Evolutionary conservation across 148 eudicot species (phyloP).

Genomic region (Camellia lanceoleosa): DNA sequence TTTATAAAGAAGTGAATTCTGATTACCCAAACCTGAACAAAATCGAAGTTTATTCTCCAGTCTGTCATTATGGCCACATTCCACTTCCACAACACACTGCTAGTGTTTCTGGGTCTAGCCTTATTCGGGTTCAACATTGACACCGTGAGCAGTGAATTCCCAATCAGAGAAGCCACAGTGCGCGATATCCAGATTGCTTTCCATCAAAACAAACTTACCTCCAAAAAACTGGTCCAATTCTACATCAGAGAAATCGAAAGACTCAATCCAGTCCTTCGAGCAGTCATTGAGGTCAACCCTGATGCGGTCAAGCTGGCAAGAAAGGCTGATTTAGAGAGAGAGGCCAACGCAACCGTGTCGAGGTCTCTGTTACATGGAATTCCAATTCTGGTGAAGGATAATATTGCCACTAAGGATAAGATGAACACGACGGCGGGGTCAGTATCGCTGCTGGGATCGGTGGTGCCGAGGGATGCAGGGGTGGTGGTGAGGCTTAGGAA

Average conservation of each 20-base stretch:
- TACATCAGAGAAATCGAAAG: conserved; percentile 28
- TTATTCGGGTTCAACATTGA: neutral
- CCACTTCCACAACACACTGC: neutral
- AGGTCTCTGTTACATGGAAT: conserved; percentile 28
- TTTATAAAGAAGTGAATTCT: neutral
- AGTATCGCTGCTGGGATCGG: conserved; percentile 27
- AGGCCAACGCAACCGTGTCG: conserved; percentile 21
- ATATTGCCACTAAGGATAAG: conserved; percentile 42
- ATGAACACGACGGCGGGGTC: conserved; percentile 45
- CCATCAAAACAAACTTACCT: conserved; percentile 24
- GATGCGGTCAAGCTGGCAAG: conserved; percentile 31
- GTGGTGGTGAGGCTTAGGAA: conserved; percentile 28
- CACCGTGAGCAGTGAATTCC: conserved; percentile 1
- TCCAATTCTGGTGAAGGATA: conserved; percentile 40
- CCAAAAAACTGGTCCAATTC: conserved; percentile 35
- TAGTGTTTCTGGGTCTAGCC: neutral
- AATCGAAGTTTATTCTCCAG: too few species aligned
- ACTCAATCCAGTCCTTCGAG: conserved; percentile 34
- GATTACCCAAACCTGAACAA: neutral
- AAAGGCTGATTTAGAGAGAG: conserved; percentile 29
- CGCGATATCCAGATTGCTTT: conserved; percentile 29
- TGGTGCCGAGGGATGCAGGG: conserved; percentile 27
- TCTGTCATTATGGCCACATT: neutral
- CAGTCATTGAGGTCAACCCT: conserved; percentile 40
- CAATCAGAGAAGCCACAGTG: conserved; percentile 31